A percentile compares a stretch with the other conserved stretches of the same genome.
These are phyloP conservation scores for Epichloe coenophiala DNA, from an alignment of 2,329 filamentous ascomycete genomes.

Conservation along the genomic window DNA sequence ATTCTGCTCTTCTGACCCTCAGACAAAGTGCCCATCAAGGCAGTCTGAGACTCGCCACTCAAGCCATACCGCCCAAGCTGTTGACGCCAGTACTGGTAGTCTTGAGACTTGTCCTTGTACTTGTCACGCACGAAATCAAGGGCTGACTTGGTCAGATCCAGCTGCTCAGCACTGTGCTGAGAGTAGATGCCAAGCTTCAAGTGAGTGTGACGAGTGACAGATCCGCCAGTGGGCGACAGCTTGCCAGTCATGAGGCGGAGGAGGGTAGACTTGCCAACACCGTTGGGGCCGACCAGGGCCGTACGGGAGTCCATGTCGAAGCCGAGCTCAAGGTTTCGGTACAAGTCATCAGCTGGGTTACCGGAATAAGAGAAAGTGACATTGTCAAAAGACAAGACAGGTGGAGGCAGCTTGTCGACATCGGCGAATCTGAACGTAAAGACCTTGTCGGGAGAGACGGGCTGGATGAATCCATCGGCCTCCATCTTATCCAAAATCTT, in stretches of 20 bases:
- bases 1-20: slow-evolving; percentile 98
- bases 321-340: slow-evolving; percentile 93
- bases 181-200: slow-evolving; percentile 97
- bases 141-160: slow-evolving; percentile 93
- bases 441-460: slow-evolving; percentile 68
- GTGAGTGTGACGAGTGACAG: slow-evolving; percentile 86
- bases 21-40: slow-evolving; percentile 93
- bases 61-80: slow-evolving; percentile 93
- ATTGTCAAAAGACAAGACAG: slow-evolving; percentile 89
- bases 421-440: slow-evolving; percentile 98
- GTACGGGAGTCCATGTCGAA: slow-evolving; percentile 99
- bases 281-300: slow-evolving; percentile 92
- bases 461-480: slow-evolving; percentile 95
- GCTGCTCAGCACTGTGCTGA: slow-evolving; percentile 96
- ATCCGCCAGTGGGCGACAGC: slow-evolving; percentile 69
- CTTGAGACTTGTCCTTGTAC: slow-evolving; percentile 77
- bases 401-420: slow-evolving; percentile 97
- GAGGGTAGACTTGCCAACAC: slow-evolving; percentile 96
- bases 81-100: slow-evolving; percentile 99
- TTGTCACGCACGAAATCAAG: slow-evolving; percentile 97
- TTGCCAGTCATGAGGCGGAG: slow-evolving; percentile 94
- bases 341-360: slow-evolving; percentile 76
- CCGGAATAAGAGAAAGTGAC: slow-evolving; percentile 98
- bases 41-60: slow-evolving; percentile 84
- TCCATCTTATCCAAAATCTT: slow-evolving; percentile 99